phyloP scores from a whole-genome alignment of 371 early-diverging fungal genomes.

The Mortierella sp. region DNA sequence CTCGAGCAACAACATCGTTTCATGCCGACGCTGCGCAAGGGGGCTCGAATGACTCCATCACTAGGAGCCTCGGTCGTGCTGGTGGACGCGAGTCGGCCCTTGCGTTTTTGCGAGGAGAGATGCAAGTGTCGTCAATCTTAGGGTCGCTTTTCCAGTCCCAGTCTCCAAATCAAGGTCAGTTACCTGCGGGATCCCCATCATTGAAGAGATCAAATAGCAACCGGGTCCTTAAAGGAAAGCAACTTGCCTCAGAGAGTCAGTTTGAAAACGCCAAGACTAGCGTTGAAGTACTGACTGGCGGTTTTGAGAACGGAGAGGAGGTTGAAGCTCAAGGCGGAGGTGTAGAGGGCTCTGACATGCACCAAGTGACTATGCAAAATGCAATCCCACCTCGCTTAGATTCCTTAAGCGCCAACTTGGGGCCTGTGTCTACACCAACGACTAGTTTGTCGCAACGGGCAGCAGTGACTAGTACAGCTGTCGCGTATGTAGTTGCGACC shows the following conservation, averaged over 20 bases:
- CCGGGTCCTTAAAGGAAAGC: conserved; percentile 26
- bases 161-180: neutral
- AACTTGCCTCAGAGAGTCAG: conserved; percentile 4
- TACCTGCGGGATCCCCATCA: neutral
- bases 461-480: conserved; percentile 42
- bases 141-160: conserved; percentile 38
- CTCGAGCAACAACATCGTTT: conserved; percentile 18
- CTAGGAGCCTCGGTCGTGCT: conserved; percentile 29
- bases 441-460: conserved; percentile 30
- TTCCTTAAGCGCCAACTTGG: neutral
- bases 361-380: neutral
- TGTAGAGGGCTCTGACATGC: neutral
- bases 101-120: conserved; percentile 42
- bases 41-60: conserved; percentile 17
- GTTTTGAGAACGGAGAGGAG: neutral
- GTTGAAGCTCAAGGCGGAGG: neutral
- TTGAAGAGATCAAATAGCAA: neutral
- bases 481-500: conserved; percentile 50
- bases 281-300: conserved; percentile 18
- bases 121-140: conserved; percentile 28
- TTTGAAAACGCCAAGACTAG: neutral
- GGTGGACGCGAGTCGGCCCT: conserved; percentile 38
- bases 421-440: conserved; percentile 13
- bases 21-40: conserved; percentile 12
- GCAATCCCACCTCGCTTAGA: neutral